Evolutionary conservation across 2,329 filamentous ascomycete genomes (phyloP), one percentile per base, ranked within the genome.

Genomic region (Aspergillus flavus): DNA sequence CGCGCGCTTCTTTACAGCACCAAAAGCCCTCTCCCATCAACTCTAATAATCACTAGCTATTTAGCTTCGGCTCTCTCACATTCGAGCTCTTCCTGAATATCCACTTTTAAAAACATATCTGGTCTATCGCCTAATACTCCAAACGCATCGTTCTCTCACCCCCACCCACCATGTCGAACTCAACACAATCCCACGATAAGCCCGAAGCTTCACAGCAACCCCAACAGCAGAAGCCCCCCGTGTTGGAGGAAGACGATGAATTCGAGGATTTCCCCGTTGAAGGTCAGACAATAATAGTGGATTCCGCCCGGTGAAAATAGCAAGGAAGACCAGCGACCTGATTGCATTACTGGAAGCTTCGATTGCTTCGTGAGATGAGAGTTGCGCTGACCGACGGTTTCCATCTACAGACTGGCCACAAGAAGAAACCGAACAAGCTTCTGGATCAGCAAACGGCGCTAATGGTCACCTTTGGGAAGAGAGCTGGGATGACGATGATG

Each of bases 401-500:
- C 39, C 39, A 16, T 57, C 36, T 61, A 34, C 72, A 96, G 95
- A 98, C 81, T 99, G 95, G 95, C 85, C 89, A 59, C 89, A 93
- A 78, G 93, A 97, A 76, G 94, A 97, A 76, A 92, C 92, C 65
- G 93, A 97, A 76, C 76, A 78, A 57, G 68, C 90, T 89, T 61
- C 91, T 64, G 61, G 74, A 53, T 61, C 71, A 19, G 68, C 76
- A 59, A 75, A 76, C 66, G 88, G 85, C 65, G 87, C 83, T 71
- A 89, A 89, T 74, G 87, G 89, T 78, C 94, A 98, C 82, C 84
- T 99, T 60, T 99, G 95, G 95, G 95, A 99, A 81, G 95, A 99
- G 85, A 97, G 93, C 85, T 99, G 95, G 95, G 95, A 99, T 76
- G 95, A 99, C 75, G 94, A 98, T 78, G 95, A 98, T 81, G 95